A percentile compares a stretch with the other conserved stretches of the same genome.
Evolutionary conservation across 768 basidiomycete genomes (phyloP).

Genomic region (Rhodosporidiobolus odoratus): DNA sequence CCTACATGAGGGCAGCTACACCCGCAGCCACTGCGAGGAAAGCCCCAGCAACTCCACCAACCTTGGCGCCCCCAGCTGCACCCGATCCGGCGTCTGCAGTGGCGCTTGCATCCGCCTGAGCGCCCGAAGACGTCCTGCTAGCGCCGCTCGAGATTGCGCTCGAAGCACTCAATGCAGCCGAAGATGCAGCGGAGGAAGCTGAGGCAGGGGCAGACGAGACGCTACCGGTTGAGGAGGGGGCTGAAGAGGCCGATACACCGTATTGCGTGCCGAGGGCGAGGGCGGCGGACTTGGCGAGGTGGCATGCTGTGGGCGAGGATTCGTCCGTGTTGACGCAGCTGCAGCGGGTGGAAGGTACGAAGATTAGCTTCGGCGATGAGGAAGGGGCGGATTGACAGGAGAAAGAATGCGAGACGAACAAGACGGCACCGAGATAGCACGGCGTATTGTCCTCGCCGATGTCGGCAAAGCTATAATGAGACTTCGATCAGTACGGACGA

Average conservation of each 20-base stretch:
- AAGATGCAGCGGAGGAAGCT: conserved; percentile 10
- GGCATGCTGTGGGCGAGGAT: conserved; percentile 3
- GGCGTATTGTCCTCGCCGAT: not conserved
- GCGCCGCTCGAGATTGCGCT: not conserved
- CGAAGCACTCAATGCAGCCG: not conserved
- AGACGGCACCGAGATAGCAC: conserved; percentile 35
- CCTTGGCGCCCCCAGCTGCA: not conserved
- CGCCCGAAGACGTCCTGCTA: not conserved
- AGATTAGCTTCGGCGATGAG: not conserved
- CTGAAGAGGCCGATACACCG: conserved; percentile 24
- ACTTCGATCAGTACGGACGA: too few relatives aligned
- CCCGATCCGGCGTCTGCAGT: not conserved
- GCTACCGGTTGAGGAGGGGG: not conserved
- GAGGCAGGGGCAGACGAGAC: not conserved
- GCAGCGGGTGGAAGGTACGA: fast-evolving
- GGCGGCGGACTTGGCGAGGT: conserved; percentile 16
- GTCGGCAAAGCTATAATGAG: conserved; percentile 18
- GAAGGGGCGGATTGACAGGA: not conserved
- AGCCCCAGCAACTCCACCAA: not conserved
- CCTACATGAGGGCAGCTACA: not conserved
- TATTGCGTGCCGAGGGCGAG: conserved; percentile 21
- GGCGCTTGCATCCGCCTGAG: not conserved
- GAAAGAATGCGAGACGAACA: not conserved
- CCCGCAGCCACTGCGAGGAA: not conserved
- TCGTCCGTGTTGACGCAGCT: conserved; percentile 37